Evolutionary conservation across 148 eudicot genomes (phyloP).

Genomic region (Camellia lanceoleosa): DNA sequence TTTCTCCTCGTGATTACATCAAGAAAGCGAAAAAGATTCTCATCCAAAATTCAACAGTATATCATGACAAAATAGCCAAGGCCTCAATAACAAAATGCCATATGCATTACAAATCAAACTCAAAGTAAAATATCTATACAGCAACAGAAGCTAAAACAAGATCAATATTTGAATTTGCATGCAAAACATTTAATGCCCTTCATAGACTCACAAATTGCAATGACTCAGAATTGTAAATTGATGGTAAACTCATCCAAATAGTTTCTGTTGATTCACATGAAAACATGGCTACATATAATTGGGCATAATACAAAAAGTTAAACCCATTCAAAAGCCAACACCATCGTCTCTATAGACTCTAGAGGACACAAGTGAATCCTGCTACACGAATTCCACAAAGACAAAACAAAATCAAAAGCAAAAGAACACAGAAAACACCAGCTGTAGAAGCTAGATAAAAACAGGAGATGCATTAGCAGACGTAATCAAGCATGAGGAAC

Average conservation of each 20-base stretch:
- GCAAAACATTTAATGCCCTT: not conserved
- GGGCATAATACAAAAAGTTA: slow-evolving; percentile 6
- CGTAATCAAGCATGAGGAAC: not conserved
- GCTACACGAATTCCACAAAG: not conserved
- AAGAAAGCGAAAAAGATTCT: not conserved
- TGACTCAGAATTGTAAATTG: not conserved
- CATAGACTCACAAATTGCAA: not conserved
- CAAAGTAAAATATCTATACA: not conserved
- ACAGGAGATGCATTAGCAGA: not conserved
- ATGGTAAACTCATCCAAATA: not conserved
- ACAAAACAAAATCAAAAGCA: not conserved
- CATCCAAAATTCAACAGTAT: not conserved
- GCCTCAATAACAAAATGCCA: not conserved
- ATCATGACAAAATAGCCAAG: not conserved
- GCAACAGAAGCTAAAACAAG: not conserved
- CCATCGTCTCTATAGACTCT: not conserved
- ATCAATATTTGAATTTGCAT: not conserved
- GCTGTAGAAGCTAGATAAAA: not conserved
- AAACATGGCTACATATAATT: slow-evolving; percentile 7
- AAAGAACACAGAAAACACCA: not conserved
- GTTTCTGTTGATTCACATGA: not conserved
- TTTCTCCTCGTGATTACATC: not conserved
- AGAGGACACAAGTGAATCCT: not conserved
- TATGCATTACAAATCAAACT: not conserved
- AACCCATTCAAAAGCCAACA: not conserved